Percentiles rank a stretch among this genome's conserved stretches.
Evolutionary conservation across 2,329 filamentous ascomycete genomes (phyloP).

Genomic region (Hymenotorrendiella dingleyae): DNA sequence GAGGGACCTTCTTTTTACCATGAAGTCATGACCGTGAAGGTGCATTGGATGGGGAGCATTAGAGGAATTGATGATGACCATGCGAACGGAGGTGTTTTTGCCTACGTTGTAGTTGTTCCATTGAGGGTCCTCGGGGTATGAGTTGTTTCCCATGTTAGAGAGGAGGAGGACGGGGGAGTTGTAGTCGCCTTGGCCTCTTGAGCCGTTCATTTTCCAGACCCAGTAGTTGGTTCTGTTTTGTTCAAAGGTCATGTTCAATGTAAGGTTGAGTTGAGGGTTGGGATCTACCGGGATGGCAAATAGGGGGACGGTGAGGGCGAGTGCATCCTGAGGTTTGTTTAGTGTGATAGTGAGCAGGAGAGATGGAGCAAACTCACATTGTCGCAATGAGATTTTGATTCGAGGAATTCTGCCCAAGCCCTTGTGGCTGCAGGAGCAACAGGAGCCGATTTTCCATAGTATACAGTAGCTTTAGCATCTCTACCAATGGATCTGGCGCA

Average conservation of each 20-base stretch:
- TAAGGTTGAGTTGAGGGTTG: too few species aligned
- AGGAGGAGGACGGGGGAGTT: neutral
- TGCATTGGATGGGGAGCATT: neutral
- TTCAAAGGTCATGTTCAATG: neutral
- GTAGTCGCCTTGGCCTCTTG: neutral
- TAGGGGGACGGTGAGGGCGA: too few species aligned
- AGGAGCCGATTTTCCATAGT: constrained; percentile 48
- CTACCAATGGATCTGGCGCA: constrained; percentile 44
- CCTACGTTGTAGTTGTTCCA: neutral
- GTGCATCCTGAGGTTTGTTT: too few species aligned
- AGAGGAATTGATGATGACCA: neutral
- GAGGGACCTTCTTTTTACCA: too few species aligned
- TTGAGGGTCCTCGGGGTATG: neutral
- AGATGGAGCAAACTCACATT: too few species aligned
- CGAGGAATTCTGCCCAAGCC: constrained; percentile 13
- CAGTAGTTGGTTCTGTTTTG: neutral
- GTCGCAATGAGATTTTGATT: constrained; percentile 1
- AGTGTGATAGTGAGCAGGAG: too few species aligned
- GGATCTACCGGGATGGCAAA: too few species aligned
- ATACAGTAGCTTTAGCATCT: constrained; percentile 53
- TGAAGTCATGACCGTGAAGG: too few species aligned
- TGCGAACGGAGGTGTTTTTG: neutral
- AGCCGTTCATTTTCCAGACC: neutral
- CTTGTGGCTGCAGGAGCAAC: constrained; percentile 11
- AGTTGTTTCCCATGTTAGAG: neutral